phyloP scores from a whole-genome alignment of 1,284 basidiomycete species.

The Pascua guehoae region DNA sequence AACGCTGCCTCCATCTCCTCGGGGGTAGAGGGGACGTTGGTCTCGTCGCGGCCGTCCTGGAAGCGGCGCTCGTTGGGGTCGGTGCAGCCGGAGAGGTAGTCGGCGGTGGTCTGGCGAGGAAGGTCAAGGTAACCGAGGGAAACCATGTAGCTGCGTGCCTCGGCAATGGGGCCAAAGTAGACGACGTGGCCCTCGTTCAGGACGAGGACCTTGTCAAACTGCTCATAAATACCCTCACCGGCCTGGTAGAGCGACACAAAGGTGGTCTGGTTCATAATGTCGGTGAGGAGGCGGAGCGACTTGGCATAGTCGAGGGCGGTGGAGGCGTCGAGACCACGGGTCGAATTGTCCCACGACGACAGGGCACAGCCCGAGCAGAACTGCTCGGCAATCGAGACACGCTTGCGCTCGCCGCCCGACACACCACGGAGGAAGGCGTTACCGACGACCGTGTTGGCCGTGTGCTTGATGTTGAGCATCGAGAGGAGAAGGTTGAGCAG shows the following conservation, averaged over 20 bases:
- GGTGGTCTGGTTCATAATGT: slow-evolving; percentile 52
- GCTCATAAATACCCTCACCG: slow-evolving; percentile 61
- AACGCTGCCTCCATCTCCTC: slow-evolving; percentile 69
- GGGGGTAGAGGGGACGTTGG: slow-evolving; percentile 68
- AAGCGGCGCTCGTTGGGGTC: slow-evolving; percentile 84
- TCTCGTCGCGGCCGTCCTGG: slow-evolving; percentile 62
- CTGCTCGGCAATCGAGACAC: slow-evolving; percentile 61
- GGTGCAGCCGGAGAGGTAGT: slow-evolving; percentile 67
- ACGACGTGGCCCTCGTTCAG: slow-evolving; percentile 55
- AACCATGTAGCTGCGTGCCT: slow-evolving; percentile 55
- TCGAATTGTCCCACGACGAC: slow-evolving; percentile 55
- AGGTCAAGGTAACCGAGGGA: slow-evolving; percentile 53
- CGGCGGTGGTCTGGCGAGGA: slow-evolving; percentile 56
- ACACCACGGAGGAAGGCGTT: slow-evolving; percentile 54
- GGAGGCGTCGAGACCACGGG: slow-evolving; percentile 54
- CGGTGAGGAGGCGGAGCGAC: slow-evolving; percentile 56
- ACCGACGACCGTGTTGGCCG: slow-evolving; percentile 57
- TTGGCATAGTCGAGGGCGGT: slow-evolving; percentile 60
- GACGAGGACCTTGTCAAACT: slow-evolving; percentile 67
- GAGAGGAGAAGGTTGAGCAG: slow-evolving; percentile 56
- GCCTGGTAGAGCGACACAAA: slow-evolving; percentile 58
- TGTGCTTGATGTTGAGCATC: slow-evolving; percentile 62
- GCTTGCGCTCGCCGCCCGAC: slow-evolving; percentile 47
- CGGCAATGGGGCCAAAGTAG: slow-evolving; percentile 55
- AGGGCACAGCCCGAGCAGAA: slow-evolving; percentile 51